Evolutionary conservation across 177 flowering plant genomes (phyloP).

Genomic region (Vitis hybrid): DNA sequence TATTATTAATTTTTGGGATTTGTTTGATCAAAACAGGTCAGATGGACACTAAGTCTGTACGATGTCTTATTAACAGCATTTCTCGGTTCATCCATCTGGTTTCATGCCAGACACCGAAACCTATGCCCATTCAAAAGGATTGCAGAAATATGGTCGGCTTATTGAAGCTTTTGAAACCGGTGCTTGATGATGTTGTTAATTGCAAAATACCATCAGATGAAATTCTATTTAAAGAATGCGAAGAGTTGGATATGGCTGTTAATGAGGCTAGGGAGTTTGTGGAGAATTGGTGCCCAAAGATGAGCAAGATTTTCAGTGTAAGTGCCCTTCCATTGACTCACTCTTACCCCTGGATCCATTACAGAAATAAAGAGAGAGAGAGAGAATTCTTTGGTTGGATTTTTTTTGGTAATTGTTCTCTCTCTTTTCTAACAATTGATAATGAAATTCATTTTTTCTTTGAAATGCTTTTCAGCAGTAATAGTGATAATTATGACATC

Average conservation of each 20-base stretch:
- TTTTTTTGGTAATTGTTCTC: background rate
- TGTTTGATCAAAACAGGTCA: slow-evolving; percentile 37
- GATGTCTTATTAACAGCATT: slow-evolving; percentile 75
- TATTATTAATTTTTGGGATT: background rate
- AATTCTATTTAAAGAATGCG: slow-evolving; percentile 51
- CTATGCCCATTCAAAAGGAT: slow-evolving; percentile 48
- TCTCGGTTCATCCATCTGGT: slow-evolving; percentile 83
- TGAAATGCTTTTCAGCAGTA: no score
- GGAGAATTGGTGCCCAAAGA: slow-evolving; percentile 76
- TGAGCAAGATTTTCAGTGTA: slow-evolving; percentile 78
- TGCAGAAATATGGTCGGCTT: slow-evolving; percentile 38
- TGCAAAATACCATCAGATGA: slow-evolving; percentile 45
- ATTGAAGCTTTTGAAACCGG: slow-evolving; percentile 69
- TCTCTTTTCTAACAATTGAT: background rate
- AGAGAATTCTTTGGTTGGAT: background rate
- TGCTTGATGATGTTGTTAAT: slow-evolving; percentile 73
- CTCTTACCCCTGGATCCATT: background rate
- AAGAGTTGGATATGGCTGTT: slow-evolving; percentile 66
- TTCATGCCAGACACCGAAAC: slow-evolving; percentile 49
- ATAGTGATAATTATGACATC: no score
- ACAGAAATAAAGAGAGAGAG: no score
- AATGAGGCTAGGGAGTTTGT: slow-evolving; percentile 81
- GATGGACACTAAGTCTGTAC: slow-evolving; percentile 58
- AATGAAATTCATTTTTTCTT: no score
- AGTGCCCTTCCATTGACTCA: slow-evolving; percentile 25